A percentile compares a stretch with the other conserved stretches of the same genome.
Evolutionary conservation across 768 basidiomycete species (phyloP).

Genomic region (Pleurotus giganteus): DNA sequence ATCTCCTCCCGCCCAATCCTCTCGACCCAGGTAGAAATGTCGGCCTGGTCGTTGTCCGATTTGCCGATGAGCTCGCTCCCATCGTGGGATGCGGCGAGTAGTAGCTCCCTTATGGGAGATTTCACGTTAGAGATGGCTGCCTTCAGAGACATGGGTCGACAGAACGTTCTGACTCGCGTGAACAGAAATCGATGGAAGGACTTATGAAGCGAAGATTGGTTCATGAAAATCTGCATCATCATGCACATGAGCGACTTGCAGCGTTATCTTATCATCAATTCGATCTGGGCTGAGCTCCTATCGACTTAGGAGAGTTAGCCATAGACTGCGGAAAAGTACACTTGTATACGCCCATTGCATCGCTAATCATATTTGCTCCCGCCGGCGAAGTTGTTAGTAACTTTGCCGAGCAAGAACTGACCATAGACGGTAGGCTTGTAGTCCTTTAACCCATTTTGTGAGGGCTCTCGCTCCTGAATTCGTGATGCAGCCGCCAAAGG

Average conservation of each 20-base stretch:
- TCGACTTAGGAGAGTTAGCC: no score
- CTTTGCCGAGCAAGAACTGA: conserved; percentile 72
- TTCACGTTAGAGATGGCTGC: conserved; percentile 44
- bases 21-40: conserved; percentile 70
- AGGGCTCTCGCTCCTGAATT: conserved; percentile 25
- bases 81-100: conserved; percentile 44
- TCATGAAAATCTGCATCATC: neutral
- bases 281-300: neutral
- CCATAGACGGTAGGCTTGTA: conserved; percentile 68
- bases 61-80: conserved; percentile 46
- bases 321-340: no score
- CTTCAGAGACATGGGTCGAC: conserved; percentile 51
- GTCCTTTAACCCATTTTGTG: conserved; percentile 17
- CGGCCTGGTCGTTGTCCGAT: conserved; percentile 46
- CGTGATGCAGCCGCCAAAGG: conserved; percentile 64
- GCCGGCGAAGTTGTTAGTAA: conserved; percentile 66
- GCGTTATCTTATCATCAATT: conserved; percentile 2
- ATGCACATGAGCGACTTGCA: conserved; percentile 4
- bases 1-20: conserved; percentile 53
- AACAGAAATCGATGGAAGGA: conserved; percentile 2
- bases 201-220: neutral
- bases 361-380: conserved; percentile 36
- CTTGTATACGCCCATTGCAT: no score
- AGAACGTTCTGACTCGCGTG: neutral
- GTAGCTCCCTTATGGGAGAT: conserved; percentile 54